Base-by-base conservation (phyloP, 768 basidiomycete species). In the Paxillus involutus region DNA sequence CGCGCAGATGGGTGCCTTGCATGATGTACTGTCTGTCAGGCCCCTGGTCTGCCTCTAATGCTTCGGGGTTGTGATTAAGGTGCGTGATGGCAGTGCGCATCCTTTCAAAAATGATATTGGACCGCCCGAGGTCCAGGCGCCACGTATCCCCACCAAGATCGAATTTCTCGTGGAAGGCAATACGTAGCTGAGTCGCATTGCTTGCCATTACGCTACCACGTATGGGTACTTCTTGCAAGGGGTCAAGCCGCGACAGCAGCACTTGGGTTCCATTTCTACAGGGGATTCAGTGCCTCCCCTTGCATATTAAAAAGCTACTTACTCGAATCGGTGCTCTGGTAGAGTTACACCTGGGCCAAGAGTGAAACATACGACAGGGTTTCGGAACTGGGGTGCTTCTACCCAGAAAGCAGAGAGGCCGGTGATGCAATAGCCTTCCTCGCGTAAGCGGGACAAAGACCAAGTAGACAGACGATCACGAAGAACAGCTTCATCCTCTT, bases 351-450 rank as follows among this genome's bases (percentile, higher is more conserved):
- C 88, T 16, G 89, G 82, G 32, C 89, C 84, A 1, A 84, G 65
- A 1, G 70, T 64, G 61, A 94, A 92, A 3, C 78, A 77, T 0
- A 88, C 90, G 6, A 87, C 78, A 2, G 83, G 84, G 39, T 80
- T 79, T 0, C 85, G 87, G 66, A 81, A 85, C 51, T 81, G 79
- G 21, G 77, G 80, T n/a, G 73, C 76, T 52, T 83, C 77, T 37
- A 86, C 66, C 89, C 88, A 91, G 63, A 79, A 92, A 0, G 80
- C 89, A 14, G 71, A 77, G 21, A 92, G 71, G 16, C 75, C 82
- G 0, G 83, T 85, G 32, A 94, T 63, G 48, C 84, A 81, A 61
- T 90, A 92, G 0, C 91, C 91, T 59, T 88, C 86, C n/a, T 79
- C 72, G 58, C 77, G 71, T 41, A 93, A 71, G 19, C 80, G 77